Evolutionary conservation across 306 rosid species (phyloP), one percentile per base, ranked within the genome.

Genomic region (Mimosa bimucronata): DNA sequence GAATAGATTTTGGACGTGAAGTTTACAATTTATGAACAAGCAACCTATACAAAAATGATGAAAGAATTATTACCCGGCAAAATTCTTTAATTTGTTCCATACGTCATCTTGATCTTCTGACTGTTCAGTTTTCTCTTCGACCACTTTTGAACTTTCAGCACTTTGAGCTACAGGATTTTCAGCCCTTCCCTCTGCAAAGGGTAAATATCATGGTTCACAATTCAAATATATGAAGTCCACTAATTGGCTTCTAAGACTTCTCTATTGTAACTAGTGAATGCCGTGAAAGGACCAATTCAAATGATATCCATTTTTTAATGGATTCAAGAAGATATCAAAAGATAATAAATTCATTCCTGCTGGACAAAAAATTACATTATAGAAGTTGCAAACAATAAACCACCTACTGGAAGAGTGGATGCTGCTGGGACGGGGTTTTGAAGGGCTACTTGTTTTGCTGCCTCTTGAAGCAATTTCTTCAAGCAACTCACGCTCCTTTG

Each of bases 401-500:
- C 83, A 86, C 96, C 66, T 87, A 95, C 98, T 40, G 48, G 91
- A 80, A 80, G 97, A 80, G 76, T 85, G 90, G 31, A 90, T 30
- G 75, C 72, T 84, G 75, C 72, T 84, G 75, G 90, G 88, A 50
- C 87, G 91, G 58, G 84, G 80, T 85, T 84, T 87, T 71, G 88
- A 86, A 21, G 91, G 97, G 77, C 83, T 85, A 71, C 87, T 74
- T 30, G 84, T 75, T 30, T 78, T 71, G 84, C 85, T 85, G 66
- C 81, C 90, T 79, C 90, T 83, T 52, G 85, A 82, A 78, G 93
- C 85, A 79, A 95, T 93, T 77, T 93, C 97, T 88, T 91, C 94
- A 46, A 95, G 99, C 88, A 95, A 85, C 80, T 90, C 97, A 18
- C 94, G 92, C 83, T 95, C 99, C 84, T 85, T 86, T 72, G 68